Base-by-base conservation (phyloP, 176 grass and related monocot species). In the Leersia perrieri region DNA sequence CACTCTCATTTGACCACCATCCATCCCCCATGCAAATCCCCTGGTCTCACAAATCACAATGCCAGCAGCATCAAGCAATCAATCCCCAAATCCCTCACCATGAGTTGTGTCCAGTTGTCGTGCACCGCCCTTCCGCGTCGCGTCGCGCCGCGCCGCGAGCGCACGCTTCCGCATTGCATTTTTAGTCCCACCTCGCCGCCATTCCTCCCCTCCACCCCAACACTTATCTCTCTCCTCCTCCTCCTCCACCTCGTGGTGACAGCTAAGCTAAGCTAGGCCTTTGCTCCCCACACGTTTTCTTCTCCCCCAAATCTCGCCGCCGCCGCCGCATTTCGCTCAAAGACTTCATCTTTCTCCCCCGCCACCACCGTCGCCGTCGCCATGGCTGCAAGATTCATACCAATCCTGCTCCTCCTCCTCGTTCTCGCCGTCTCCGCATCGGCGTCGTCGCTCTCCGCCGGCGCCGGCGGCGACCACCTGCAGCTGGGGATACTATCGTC, bases 321-420 rank as follows among this genome's bases (percentile, higher is more conserved):
- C 70, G 34, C 68, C 80, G 33, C 10, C 1, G 33, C 71, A 75
- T 76, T 76, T 5, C 70, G 73, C 18, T 26, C 38, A 61, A 30
- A 16, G 51, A 55, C 0, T 8, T 25, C 22, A 5, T 9, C 13
- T 20, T 45, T 16, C 0, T 15, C 42, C 15, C 3, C 15, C 14
- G 3, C 15, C 76, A 34, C 36, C 16, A 18, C 45, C 5, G 47
- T 26, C 31, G 61, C 18, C 39, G 28, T 8, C 32, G 42, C 80
- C 74, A 90, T 88, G 72, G 91, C 83, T 72, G 70, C 68, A 69
- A 68, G 8, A 22, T 58, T 25, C 83, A 61, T 89, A 29, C 74
- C 70, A 9, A 42, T 87, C 3, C 23, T 85, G 0, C 10, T 87
- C 0, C 40, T 91, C 0, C 10, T 87, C 0, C 40, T 91, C 0